Conservation (phyloP, 768 basidiomycete genomes). For the Cyclocybe cylindracea region DNA sequence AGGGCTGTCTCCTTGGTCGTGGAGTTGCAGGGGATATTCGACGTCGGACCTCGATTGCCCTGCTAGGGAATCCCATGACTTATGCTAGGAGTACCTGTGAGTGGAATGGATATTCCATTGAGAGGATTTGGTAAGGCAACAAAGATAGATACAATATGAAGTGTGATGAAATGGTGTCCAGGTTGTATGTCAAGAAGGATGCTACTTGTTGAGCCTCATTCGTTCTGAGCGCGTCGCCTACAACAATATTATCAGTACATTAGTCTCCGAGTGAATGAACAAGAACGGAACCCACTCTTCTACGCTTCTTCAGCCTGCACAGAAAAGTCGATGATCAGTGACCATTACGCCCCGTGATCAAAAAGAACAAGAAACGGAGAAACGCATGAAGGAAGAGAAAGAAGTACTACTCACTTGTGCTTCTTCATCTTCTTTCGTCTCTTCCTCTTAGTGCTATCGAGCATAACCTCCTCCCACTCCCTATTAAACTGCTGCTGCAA, state of each 20-base stretch:
- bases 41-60: slow-evolving; percentile 9
- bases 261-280: not conserved
- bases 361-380: not conserved
- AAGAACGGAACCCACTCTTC: slow-evolving; percentile 61
- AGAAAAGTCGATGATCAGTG: slow-evolving; percentile 3
- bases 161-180: not conserved
- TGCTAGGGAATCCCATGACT: not conserved
- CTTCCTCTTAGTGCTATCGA: slow-evolving; percentile 86
- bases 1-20: not conserved
- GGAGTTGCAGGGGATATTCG: not conserved
- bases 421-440: slow-evolving; percentile 95
- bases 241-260: slow-evolving; percentile 16
- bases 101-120: no score
- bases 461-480: slow-evolving; percentile 64
- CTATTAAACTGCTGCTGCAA: slow-evolving; percentile 55
- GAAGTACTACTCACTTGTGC: slow-evolving; percentile 71
- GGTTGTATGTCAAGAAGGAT: not conserved
- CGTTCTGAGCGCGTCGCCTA: slow-evolving; percentile 43
- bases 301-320: slow-evolving; percentile 81
- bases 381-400: not conserved
- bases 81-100: no score
- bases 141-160: not conserved
- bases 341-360: not conserved
- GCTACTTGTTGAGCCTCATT: slow-evolving; percentile 20
- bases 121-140: no score